phyloP scores from a whole-genome alignment of 257 asterid species.

The Nicotiana noctiflora region DNA sequence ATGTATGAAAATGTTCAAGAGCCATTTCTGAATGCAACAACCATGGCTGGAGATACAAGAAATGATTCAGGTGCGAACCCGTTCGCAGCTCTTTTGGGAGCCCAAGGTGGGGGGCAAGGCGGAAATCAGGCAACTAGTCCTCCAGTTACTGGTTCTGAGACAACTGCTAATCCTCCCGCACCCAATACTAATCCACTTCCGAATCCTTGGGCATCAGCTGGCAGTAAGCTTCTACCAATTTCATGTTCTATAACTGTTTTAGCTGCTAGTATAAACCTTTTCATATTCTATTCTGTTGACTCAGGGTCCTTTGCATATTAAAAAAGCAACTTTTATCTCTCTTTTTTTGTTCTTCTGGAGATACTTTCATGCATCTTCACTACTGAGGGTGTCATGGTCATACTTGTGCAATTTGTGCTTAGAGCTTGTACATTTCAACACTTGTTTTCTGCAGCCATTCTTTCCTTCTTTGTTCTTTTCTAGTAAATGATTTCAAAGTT shows the following conservation, averaged over 20 bases:
- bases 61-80: slow-evolving; percentile 36
- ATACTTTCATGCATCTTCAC: neutral
- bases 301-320: neutral
- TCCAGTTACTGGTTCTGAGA: slow-evolving; percentile 23
- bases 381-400: neutral
- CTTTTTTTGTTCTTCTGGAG: neutral
- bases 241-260: neutral
- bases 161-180: slow-evolving; percentile 27
- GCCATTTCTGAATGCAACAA: slow-evolving; percentile 47
- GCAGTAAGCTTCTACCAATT: slow-evolving; percentile 27
- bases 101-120: slow-evolving; percentile 30
- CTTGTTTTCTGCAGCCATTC: neutral
- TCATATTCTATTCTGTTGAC: too few relatives aligned
- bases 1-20: slow-evolving; percentile 58
- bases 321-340: neutral
- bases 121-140: slow-evolving; percentile 23
- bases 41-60: slow-evolving; percentile 37
- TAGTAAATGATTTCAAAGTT: neutral
- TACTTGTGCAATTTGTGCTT: neutral
- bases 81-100: slow-evolving; percentile 33
- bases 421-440: neutral
- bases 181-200: slow-evolving; percentile 56
- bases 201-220: slow-evolving; percentile 46
- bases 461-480: neutral
- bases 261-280: neutral